Conservation (phyloP, 306 rosid species). For the Cajanus cajan region DNA sequence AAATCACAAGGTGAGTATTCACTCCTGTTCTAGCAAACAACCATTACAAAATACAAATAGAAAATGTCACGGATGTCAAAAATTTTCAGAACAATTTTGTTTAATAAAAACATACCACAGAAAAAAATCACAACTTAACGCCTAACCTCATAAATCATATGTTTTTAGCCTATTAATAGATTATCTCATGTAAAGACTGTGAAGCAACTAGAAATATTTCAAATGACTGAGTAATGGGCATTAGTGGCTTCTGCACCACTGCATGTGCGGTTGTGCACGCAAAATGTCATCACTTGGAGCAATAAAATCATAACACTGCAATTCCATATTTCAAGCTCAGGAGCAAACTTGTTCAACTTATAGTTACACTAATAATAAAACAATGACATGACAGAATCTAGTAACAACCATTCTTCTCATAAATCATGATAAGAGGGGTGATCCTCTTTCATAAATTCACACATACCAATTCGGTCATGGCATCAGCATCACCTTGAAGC, state of each 20-base stretch:
- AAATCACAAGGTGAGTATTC: not conserved
- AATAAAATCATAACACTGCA: slow-evolving; percentile 3
- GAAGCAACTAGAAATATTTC: not conserved
- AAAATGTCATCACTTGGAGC: slow-evolving; percentile 10
- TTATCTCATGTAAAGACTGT: slow-evolving; percentile 3
- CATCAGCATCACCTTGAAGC: slow-evolving; percentile 60
- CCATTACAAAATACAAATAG: slow-evolving; percentile 3
- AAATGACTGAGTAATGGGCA: not conserved
- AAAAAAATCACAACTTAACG: not conserved
- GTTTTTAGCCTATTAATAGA: slow-evolving; percentile 9
- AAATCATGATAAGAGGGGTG: not conserved
- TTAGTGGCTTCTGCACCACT: slow-evolving; percentile 8
- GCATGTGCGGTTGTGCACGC: not conserved
- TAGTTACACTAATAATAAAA: slow-evolving; percentile 5
- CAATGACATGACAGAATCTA: not conserved
- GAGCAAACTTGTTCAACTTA: slow-evolving; percentile 20
- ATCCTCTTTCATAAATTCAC: not conserved
- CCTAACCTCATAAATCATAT: slow-evolving; percentile 1
- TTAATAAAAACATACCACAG: not conserved
- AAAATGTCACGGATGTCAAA: slow-evolving; percentile 9
- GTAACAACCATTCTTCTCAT: not conserved
- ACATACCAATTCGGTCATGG: slow-evolving; percentile 67
- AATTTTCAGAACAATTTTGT: slow-evolving; percentile 12
- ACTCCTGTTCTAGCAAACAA: slow-evolving; percentile 15
- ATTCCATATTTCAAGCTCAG: not conserved